Conservation (phyloP, 208 protist genomes). For the Acanthamoeba sp. region DNA sequence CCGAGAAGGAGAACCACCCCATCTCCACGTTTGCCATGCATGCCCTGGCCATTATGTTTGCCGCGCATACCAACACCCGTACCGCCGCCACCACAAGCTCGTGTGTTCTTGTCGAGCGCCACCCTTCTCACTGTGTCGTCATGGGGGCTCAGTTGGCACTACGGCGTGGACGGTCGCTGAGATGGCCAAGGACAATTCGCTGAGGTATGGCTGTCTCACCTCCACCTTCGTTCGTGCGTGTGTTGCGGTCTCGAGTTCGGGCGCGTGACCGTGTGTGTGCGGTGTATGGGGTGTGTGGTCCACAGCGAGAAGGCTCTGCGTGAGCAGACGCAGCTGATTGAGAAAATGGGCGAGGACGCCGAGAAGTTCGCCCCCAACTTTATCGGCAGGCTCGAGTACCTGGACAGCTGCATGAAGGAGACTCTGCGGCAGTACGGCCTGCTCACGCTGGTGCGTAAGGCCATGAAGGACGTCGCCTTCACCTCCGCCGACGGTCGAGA, state of each 20-base stretch:
- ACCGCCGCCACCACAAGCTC: background rate
- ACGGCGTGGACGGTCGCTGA: too few species aligned
- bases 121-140: background rate
- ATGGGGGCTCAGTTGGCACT: background rate
- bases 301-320: background rate
- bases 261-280: too few species aligned
- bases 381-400: slow-evolving; percentile 10
- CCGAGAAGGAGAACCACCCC: background rate
- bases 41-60: slow-evolving; percentile 20
- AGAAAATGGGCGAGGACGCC: background rate
- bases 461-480: slow-evolving; percentile 13
- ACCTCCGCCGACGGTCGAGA: background rate
- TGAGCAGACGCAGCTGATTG: background rate
- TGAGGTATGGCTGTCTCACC: background rate
- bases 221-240: too few species aligned
- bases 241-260: too few species aligned
- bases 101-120: too few species aligned
- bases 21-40: background rate
- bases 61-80: slow-evolving; percentile 67
- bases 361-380: background rate
- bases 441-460: slow-evolving; percentile 38
- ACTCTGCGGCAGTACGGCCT: background rate
- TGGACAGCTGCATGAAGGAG: slow-evolving; percentile 63
- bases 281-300: too few species aligned
- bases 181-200: too few species aligned